A percentile compares a stretch with the other conserved stretches of the same genome.
phyloP scores from a whole-genome alignment of 1,284 basidiomycete genomes.

The Boletellus dicymbophilus region DNA sequence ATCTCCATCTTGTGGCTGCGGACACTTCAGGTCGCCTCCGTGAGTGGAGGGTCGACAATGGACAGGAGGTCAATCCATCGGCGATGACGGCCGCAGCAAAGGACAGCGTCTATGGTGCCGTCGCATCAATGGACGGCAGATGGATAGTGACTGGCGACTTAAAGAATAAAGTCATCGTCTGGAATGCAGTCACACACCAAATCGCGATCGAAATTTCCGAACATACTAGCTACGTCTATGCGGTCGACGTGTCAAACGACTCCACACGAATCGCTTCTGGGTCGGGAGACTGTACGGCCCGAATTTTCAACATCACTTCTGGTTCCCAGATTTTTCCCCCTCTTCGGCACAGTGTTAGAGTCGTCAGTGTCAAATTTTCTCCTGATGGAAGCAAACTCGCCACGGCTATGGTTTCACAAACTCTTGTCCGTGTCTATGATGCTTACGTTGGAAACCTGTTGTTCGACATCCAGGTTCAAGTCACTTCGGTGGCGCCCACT shows the following conservation, averaged over 20 bases:
- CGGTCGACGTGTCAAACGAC: neutral
- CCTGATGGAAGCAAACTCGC: neutral
- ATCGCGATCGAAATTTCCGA: neutral
- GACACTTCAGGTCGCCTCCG: neutral
- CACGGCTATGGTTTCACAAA: neutral
- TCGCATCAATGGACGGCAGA: neutral
- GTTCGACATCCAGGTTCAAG: neutral
- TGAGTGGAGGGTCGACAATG: neutral
- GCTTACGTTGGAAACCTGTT: neutral
- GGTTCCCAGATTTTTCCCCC: neutral
- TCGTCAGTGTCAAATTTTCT: constrained; percentile 1
- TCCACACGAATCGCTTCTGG: neutral
- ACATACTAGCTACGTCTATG: neutral
- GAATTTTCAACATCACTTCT: neutral
- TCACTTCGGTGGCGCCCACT: neutral
- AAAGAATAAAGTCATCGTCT: neutral
- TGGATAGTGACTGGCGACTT: neutral
- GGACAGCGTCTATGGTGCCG: neutral
- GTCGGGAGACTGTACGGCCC: neutral
- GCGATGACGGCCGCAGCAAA: neutral
- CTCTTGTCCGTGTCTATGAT: neutral
- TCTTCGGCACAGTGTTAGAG: neutral
- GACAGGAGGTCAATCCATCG: neutral
- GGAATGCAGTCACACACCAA: neutral
- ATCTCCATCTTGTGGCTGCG: neutral